Evolutionary conservation across 164 flowering plant species (phyloP), one percentile per base, ranked within the genome.

Genomic region (Stephania yunnanensis): DNA sequence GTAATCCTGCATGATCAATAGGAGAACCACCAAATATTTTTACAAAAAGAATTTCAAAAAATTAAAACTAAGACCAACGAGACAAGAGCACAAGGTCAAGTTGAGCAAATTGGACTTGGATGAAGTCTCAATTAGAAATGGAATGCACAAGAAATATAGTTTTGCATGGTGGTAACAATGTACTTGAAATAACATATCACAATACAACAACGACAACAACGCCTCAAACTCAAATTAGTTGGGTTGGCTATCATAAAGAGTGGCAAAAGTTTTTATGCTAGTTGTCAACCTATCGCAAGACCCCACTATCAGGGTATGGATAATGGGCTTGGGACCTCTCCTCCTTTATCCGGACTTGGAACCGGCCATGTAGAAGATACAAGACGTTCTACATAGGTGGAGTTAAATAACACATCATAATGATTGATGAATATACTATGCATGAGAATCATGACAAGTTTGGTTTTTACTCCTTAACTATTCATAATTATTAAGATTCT

Each of bases 1-100:
- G 74, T 95, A 95, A 78, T 95, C 99, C 99, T 95, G 90, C 70
- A 72, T 42, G n/a, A 52, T 74, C 52, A 48, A 77, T 9, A 53
- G 46, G 42, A 20, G 42, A 61, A 31, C 61, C 20, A 64, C 30
- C 46, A 75, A 20, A 70, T 36, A 36, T 2, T 70, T 19, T 36
- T n/a, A 29, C 42, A 48, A 3, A 75, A 6, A 68, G 5, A 66
- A 25, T 10, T 6, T 30, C 17, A 55, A 17, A 15, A 69, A n/a
- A 46, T 53, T 10, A 52, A 52, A 69, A 20, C 2, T 2, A n/a
- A 61, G 67, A 63, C 46, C 6, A 19, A n/a, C 15, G n/a, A 61
- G 7, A 75, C 17, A 53, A 19, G 73, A 44, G 42, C 50, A 48
- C 15, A 29, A 52, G 55, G 53, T 19, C 15, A 36, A 4, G 2